Evolutionary conservation across 2,329 filamentous ascomycete genomes (phyloP), one percentile per base, ranked within the genome.

Genomic region (Paecilomyces variotii): DNA sequence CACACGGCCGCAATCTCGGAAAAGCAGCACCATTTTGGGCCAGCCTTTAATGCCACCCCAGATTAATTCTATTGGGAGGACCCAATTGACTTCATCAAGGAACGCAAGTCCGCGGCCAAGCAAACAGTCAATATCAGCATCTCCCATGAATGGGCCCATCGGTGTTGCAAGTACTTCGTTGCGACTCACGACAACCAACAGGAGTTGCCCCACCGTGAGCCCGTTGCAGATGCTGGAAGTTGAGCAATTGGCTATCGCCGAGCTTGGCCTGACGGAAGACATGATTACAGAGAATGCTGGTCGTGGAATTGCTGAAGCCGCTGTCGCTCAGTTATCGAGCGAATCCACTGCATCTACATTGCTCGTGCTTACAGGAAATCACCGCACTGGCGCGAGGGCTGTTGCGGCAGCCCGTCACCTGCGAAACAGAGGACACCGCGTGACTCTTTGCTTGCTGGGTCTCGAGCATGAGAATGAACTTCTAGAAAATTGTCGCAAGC

Each of bases 271-370:
- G 53, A 89, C 87, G 0, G 91, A 96, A 70, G 90, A 94, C 56
- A 87, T 97, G 73, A 90, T 97, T 79, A 87, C 90, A 0, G 94
- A 97, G 69, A 97, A 93, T 69, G 89, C 92, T 1, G 93, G 90
- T 19, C 85, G 93, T 27, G 90, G 91, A 51, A 90, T 97, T 61
- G 91, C 92, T 3, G 88, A 96, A 74, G 74, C 73, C 25, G 88
- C 92, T 28, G 87, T 90, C 0, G 80, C 95, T 57, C 82, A 80
- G 55, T 84, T 90, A 10, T 78, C 95, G 53, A 80, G 80, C 55
- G 75, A 78, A 54, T 76, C 79, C 39, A 74, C 79, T 14, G 76
- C 80, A 30, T 81, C 83, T 0, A 82, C 84, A 5, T 79, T 87
- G 55, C 85, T 96, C 25, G 84, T 97, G 5, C 80, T 97, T n/a